These are phyloP conservation scores for Epicoccum sorghinum DNA, from an alignment of 2,329 filamentous ascomycete species.

Conservation along the genomic window DNA sequence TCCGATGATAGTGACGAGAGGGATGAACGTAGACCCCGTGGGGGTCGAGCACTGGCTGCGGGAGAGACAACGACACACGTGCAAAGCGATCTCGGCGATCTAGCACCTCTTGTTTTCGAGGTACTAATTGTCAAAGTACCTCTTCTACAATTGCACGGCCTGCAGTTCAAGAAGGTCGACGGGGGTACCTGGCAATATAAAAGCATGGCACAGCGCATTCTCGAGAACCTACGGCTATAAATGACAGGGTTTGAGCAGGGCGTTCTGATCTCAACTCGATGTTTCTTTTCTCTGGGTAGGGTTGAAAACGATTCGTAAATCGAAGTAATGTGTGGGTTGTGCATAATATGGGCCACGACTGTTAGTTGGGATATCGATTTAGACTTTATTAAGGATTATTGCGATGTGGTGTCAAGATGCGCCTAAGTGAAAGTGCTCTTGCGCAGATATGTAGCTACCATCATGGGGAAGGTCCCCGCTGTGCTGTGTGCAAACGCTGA, in stretches of 20 bases:
- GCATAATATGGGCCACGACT: background rate
- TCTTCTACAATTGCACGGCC: conserved; percentile 86
- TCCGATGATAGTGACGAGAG: conserved; percentile 73
- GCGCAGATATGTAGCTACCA: no score
- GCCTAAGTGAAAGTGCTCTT: background rate
- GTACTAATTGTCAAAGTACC: conserved; percentile 98
- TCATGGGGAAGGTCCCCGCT: no score
- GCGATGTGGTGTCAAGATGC: background rate
- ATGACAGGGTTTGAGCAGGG: conserved; percentile 6
- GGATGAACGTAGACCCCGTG: conserved; percentile 50
- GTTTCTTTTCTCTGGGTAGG: conserved; percentile 1
- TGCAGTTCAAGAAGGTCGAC: conserved; percentile 96
- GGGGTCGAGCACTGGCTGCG: conserved; percentile 56
- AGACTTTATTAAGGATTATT: background rate
- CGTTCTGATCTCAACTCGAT: conserved; percentile 4
- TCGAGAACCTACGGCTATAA: conserved; percentile 81
- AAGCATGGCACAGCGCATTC: conserved; percentile 95
- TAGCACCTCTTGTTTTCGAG: conserved; percentile 86
- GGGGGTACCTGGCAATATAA: conserved; percentile 99
- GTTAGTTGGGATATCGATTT: background rate
- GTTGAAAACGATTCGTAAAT: background rate
- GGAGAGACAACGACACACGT: conserved; percentile 93
- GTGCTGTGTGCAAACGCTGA: no score
- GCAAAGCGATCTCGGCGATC: conserved; percentile 84
- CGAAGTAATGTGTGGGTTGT: conserved; percentile 12